Evolutionary conservation across 2,329 filamentous ascomycete genomes (phyloP).

Genomic region (Verticillium nonalfalfae): DNA sequence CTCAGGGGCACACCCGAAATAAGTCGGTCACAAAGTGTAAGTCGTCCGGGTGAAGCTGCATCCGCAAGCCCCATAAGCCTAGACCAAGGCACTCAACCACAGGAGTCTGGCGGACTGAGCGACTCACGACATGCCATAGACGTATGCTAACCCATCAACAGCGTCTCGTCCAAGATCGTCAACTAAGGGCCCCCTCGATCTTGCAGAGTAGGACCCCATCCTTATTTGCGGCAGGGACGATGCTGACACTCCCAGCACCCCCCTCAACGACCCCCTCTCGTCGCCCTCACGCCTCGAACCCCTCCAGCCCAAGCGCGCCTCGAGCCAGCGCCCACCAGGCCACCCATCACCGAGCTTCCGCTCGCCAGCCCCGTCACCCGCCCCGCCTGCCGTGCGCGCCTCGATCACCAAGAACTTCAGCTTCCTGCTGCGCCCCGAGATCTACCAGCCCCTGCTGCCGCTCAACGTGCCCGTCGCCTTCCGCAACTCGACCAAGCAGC

Average conservation of each 20-base stretch:
- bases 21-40: conserved; percentile 30
- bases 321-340: conserved; percentile 9
- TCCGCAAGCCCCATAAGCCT: neutral
- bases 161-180: conserved; percentile 58
- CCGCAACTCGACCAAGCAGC: conserved; percentile 59
- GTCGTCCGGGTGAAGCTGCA: conserved; percentile 5
- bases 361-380: conserved; percentile 22
- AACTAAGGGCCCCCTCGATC: conserved; percentile 74
- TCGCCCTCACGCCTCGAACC: conserved; percentile 8
- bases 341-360: conserved; percentile 16
- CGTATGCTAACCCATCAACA: conserved; percentile 14
- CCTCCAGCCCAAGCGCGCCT: conserved; percentile 13
- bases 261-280: conserved; percentile 12
- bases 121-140: neutral
- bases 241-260: conserved; percentile 13
- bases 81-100: neutral
- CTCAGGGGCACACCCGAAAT: conserved; percentile 25
- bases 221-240: conserved; percentile 18
- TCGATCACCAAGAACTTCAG: conserved; percentile 64
- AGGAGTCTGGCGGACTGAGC: neutral
- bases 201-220: conserved; percentile 53
- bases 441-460: conserved; percentile 74
- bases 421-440: conserved; percentile 71
- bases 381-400: conserved; percentile 20
- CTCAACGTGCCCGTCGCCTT: conserved; percentile 59